These are phyloP conservation scores for Diaporthe humulicola DNA, from an alignment of 2,329 filamentous ascomycete genomes.

Conservation along the genomic window DNA sequence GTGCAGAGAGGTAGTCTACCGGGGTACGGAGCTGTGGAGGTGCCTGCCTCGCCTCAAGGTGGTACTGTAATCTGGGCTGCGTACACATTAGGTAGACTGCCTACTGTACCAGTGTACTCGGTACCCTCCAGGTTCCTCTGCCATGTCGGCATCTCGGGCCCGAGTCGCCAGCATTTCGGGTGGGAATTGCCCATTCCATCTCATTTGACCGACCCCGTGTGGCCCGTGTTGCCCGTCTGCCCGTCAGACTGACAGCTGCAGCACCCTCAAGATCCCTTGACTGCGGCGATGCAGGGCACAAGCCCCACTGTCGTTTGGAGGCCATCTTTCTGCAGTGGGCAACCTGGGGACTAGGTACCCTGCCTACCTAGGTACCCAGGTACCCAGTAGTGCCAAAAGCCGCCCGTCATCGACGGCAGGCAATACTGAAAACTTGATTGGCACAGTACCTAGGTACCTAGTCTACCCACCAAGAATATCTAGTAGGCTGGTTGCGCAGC, in stretches of 20 bases:
- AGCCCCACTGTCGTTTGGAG: slow-evolving; percentile 5
- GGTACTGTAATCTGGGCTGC: neutral
- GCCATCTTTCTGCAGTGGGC: too few relatives aligned
- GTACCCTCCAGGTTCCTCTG: too few relatives aligned
- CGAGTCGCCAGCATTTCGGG: neutral
- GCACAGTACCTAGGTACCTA: neutral
- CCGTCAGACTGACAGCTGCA: slow-evolving; percentile 14
- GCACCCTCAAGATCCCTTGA: neutral
- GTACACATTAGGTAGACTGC: too few relatives aligned
- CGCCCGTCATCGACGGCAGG: slow-evolving; percentile 13
- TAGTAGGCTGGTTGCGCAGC: too few relatives aligned
- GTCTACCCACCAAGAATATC: too few relatives aligned
- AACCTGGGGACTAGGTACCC: too few relatives aligned
- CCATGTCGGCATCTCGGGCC: neutral
- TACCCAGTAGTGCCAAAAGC: neutral
- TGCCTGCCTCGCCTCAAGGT: neutral
- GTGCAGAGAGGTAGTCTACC: neutral
- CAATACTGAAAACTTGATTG: slow-evolving; percentile 25
- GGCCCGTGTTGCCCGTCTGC: neutral
- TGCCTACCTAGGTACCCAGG: neutral
- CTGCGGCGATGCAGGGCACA: neutral
- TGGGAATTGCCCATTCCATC: slow-evolving; percentile 9
- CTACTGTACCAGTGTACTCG: too few relatives aligned
- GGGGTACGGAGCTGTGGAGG: neutral
- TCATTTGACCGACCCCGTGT: neutral